Evolutionary conservation across 805 yeast species (phyloP).

Genomic region (Starmera caribaea): DNA sequence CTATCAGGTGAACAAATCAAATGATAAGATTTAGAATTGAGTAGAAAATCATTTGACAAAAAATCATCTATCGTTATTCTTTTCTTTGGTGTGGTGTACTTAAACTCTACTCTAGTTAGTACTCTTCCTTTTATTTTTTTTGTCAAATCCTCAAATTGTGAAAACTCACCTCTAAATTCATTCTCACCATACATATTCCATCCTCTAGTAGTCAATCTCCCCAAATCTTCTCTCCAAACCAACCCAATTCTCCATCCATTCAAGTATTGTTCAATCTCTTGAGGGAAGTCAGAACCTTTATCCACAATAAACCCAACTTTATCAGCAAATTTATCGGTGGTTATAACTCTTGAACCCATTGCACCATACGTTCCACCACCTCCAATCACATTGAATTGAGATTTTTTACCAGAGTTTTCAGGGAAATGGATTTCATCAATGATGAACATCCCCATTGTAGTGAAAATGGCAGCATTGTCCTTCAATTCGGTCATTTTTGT

Average conservation of each 20-base stretch:
- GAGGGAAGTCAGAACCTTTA: conserved; percentile 71
- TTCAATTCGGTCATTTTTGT: no score
- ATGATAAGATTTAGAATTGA: conserved; percentile 45
- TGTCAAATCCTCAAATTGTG: no score
- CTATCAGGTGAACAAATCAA: conserved; percentile 66
- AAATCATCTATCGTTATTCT: conserved; percentile 52
- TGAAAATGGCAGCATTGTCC: conserved; percentile 22
- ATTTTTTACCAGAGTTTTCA: conserved; percentile 20
- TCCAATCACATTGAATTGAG: conserved; percentile 53
- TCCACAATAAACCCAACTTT: conserved; percentile 66
- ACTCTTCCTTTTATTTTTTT: no score
- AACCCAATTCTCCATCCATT: conserved; percentile 55
- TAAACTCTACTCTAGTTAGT: conserved; percentile 31
- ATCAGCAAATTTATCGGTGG: conserved; percentile 25
- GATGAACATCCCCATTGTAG: conserved; percentile 83
- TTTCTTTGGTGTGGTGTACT: conserved; percentile 50
- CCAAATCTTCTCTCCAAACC: conserved; percentile 38
- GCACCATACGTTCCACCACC: conserved; percentile 87
- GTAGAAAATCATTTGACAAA: conserved; percentile 24
- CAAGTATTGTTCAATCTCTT: conserved; percentile 31
- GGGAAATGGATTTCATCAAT: conserved; percentile 74
- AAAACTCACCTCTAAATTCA: conserved; percentile 35
- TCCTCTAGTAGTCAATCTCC: conserved; percentile 69
- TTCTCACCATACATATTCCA: conserved; percentile 62
- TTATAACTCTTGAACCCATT: conserved; percentile 58